Evolutionary conservation across 352 stramenopile species (phyloP).

Genomic region (Globisporangium middletonii): DNA sequence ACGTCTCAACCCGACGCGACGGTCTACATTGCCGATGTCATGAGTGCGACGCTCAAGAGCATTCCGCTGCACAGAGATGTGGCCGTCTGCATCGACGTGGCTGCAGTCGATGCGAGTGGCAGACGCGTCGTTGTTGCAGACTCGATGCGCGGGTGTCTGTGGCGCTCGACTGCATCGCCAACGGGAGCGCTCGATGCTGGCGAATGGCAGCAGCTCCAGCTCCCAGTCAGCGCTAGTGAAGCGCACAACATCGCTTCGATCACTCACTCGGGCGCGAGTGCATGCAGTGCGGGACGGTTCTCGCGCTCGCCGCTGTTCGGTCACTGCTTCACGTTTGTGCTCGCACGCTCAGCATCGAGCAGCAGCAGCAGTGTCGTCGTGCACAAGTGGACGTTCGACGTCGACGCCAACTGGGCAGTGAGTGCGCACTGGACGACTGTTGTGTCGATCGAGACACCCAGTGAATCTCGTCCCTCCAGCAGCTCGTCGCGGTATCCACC

Average conservation of each 20-base stretch:
- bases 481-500: not conserved
- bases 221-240: not conserved
- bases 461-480: not conserved
- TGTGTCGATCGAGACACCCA: slow-evolving; percentile 1
- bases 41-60: not conserved
- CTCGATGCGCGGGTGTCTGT: not conserved
- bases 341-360: not conserved
- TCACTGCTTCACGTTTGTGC: slow-evolving; percentile 16
- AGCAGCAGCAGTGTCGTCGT: not conserved
- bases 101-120: slow-evolving; percentile 1
- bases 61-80: not conserved
- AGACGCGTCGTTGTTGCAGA: slow-evolving; percentile 2
- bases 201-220: not conserved
- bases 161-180: not conserved
- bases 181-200: not conserved
- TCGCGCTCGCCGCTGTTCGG: slow-evolving; percentile 17
- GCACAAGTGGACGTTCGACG: slow-evolving; percentile 7
- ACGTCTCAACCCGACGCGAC: too few relatives aligned
- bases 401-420: slow-evolving; percentile 12
- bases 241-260: not conserved
- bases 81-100: not conserved
- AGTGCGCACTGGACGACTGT: not conserved
- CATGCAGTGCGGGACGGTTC: slow-evolving; percentile 10
- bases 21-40: not conserved
- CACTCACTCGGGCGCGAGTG: not conserved